Evolutionary conservation across 2,329 filamentous ascomycete species (phyloP), one percentile per base, ranked within the genome.

Genomic region (Monosporascus sp.): DNA sequence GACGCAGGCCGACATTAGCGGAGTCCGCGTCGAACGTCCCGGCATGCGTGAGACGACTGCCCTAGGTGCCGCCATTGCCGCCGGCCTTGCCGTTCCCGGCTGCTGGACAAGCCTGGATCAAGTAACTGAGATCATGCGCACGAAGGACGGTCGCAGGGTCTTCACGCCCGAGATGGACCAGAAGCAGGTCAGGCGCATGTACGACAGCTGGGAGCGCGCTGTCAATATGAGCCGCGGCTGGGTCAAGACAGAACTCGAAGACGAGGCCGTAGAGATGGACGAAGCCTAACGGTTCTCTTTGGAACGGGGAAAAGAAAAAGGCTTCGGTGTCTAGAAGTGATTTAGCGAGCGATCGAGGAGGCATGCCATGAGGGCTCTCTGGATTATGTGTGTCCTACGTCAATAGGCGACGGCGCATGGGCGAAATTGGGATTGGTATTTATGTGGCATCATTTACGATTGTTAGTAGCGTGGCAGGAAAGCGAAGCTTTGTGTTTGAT

Each of bases 41-140:
- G 80, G 83, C 52, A 96, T 96, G 91, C 86, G 89, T 53, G 91
- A 96, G 75, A 95, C 90, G 4, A 96, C 91, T 1, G 88, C 90
- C 1, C 80, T 96, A 2, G 91, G 91, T 25, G 90, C 91, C 15
- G 91, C 91, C 48, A 93, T 96, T 62, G 90, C 91, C 17, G 91
- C 91, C 8, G 91, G 89, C n/a, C 84, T 96, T 55, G 90, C 90
- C 8, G 60, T 65, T 9, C 83, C 89, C 14, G 86, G 82, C 45
- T 82, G 93, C 36, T 96, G 90, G 89, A 80, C 82, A 57, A 80
- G 83, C 64, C 83, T 94, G 53, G 80, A 85, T 27, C 88, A 93
- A 62, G 74, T 96, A 35, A 83, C 83, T 61, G 77, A 85, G 55
- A 85, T 94, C 68, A 67, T 60, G 25, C 61, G 60, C n/a, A 90